These are phyloP conservation scores for Capsella bursapastoris DNA, from an alignment of 345 rosid genomes.

Conservation along the genomic window DNA sequence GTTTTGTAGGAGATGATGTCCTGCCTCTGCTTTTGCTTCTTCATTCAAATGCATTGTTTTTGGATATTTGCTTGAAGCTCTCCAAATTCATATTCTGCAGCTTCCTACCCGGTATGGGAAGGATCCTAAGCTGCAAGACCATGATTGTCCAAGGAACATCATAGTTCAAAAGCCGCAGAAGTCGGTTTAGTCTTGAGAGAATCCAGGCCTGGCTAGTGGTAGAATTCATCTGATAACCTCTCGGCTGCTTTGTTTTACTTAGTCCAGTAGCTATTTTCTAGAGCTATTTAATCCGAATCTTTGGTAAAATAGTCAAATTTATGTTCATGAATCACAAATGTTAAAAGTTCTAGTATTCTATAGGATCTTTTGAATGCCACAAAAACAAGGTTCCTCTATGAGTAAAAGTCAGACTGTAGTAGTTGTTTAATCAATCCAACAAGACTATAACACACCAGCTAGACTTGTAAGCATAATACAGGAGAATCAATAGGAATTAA, in stretches of 20 bases:
- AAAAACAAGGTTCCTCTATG: background rate
- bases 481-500: background rate
- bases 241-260: slow-evolving; percentile 2
- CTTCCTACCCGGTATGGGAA: slow-evolving; percentile 9
- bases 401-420: background rate
- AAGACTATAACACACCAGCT: no score
- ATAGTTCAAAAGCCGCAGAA: background rate
- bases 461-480: background rate
- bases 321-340: slow-evolving; percentile 5
- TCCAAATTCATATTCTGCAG: background rate
- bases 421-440: background rate
- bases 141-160: background rate
- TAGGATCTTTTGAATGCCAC: background rate
- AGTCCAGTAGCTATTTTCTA: background rate
- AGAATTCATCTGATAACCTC: slow-evolving; percentile 3
- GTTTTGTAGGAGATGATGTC: slow-evolving; percentile 1
- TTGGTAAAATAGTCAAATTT: background rate
- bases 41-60: slow-evolving; percentile 6
- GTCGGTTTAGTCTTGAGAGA: background rate
- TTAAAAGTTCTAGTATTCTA: background rate
- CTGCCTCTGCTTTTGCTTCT: slow-evolving; percentile 17
- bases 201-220: background rate
- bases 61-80: background rate
- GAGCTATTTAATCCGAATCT: background rate
- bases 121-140: slow-evolving; percentile 21